Base-by-base conservation (phyloP, 2,329 filamentous ascomycete genomes). In the Malbranchea zuffiana region DNA sequence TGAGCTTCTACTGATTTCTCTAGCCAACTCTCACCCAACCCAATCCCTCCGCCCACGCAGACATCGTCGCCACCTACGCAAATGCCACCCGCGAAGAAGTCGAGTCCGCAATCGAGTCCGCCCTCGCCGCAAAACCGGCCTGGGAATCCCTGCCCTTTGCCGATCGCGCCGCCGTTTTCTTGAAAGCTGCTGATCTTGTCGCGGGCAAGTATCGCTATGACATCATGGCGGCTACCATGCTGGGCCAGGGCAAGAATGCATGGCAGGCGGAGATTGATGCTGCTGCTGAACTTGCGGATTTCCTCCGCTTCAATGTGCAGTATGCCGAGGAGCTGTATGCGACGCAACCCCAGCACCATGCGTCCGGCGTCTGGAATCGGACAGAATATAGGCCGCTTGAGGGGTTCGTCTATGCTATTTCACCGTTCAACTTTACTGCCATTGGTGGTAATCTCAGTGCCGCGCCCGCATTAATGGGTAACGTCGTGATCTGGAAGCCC, bases 241-340 rank as follows among this genome's bases (percentile, higher is more conserved):
- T 94, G 20, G 88, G 88, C 44, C 88, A 96, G 64, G 88, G 88
- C 53, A 96, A 96, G 75, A 96, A 95, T 59, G 85, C 83, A 33
- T 95, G 86, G 86, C 88, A 96, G 63, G 88, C 88, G n/a, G 88
- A 96, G 71, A 96, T 96, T 46, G 88, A 96, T 60, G 74, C 86
- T 26, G 88, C 88, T 11, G 88, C 88, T 5, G 88, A 96, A 69
- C 65, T 93, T 48, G 80, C 75, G 47, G 88, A 96, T 59, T 96
- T 96, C 65, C 67, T 95, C 56, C 76, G 85, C 53, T 67, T 40
- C 69, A 90, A 90, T 55, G 87, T 95, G 35, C 77, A 87, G 60
- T 95, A 88, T 54, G 88, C 88, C 17, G 80, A 94, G 65, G 82
- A 94, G 56, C 67, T 93, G 39, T 94, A 94, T 58, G 74, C 75